These are phyloP conservation scores for Dendrobium officinale DNA, from an alignment of 106 monocot species.

Conservation along the genomic window DNA sequence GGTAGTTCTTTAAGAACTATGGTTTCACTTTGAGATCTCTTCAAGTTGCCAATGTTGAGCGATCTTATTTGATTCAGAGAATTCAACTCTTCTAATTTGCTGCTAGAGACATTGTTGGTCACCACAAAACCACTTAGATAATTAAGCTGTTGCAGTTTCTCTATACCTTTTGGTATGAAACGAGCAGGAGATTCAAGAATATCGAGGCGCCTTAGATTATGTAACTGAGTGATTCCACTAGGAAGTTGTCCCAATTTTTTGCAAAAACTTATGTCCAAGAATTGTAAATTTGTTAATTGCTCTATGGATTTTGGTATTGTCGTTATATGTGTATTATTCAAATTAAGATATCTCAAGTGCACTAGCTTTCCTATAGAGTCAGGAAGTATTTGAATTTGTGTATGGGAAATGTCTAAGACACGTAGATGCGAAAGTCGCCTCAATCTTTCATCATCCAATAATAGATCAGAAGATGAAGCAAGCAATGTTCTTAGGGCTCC, in stretches of 20 bases:
- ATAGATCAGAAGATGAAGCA: too few relatives aligned
- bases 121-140: constrained; percentile 22
- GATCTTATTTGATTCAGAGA: not conserved
- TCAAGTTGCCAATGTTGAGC: constrained; percentile 15
- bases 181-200: not conserved
- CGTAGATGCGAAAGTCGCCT: constrained; percentile 2
- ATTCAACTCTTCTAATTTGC: constrained; percentile 8
- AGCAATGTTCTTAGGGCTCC: too few relatives aligned
- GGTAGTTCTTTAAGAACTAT: not conserved
- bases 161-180: not conserved
- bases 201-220: constrained; percentile 18
- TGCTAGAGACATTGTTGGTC: not conserved
- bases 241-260: too few relatives aligned
- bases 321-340: too few relatives aligned
- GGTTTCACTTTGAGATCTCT: constrained; percentile 9
- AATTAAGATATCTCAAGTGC: too few relatives aligned
- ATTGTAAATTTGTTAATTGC: too few relatives aligned
- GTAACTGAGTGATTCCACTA: constrained; percentile 2
- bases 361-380: too few relatives aligned
- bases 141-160: constrained; percentile 20
- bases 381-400: too few relatives aligned
- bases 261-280: too few relatives aligned
- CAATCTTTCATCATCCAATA: too few relatives aligned
- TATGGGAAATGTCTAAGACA: constrained; percentile 21
- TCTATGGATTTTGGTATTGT: too few relatives aligned